These are phyloP conservation scores for Penicillium polonicum DNA, from an alignment of 2,329 filamentous ascomycete genomes.

Conservation along the genomic window DNA sequence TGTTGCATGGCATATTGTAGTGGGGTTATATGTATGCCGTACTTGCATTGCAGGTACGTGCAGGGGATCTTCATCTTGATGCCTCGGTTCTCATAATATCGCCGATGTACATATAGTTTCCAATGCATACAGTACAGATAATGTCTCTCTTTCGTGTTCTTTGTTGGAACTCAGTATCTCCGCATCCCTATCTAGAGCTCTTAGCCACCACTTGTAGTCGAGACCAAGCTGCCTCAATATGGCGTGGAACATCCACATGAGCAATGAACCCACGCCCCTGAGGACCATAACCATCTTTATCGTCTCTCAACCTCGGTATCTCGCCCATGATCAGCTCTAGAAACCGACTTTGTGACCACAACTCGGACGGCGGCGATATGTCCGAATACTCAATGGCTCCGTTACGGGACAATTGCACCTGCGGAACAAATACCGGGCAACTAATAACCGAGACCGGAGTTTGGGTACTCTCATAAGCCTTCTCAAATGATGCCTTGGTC, in stretches of 20 bases:
- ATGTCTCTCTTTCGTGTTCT: neutral
- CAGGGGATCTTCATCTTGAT: neutral
- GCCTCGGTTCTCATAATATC: neutral
- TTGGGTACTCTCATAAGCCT: slow-evolving; percentile 32
- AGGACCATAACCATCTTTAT: slow-evolving; percentile 47
- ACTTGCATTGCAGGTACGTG: neutral
- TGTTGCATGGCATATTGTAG: neutral
- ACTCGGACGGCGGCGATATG: slow-evolving; percentile 10
- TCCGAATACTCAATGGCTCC: slow-evolving; percentile 9
- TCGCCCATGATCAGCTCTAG: slow-evolving; percentile 46
- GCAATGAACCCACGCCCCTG: slow-evolving; percentile 45
- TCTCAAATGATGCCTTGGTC: slow-evolving; percentile 45
- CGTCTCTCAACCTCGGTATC: slow-evolving; percentile 45
- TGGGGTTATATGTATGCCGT: neutral
- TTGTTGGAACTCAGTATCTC: neutral
- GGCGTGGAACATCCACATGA: slow-evolving; percentile 44
- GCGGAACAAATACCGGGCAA: slow-evolving; percentile 25
- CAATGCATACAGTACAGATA: neutral
- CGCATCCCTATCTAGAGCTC: neutral
- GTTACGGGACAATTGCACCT: slow-evolving; percentile 5
- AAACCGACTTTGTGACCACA: slow-evolving; percentile 45
- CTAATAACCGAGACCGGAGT: slow-evolving; percentile 23
- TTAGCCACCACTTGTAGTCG: slow-evolving; percentile 7
- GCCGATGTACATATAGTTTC: no score
- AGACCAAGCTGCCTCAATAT: slow-evolving; percentile 39